Evolutionary conservation across 1,284 basidiomycete genomes (phyloP), one percentile per base, ranked within the genome.

Genomic region (Coniophora puteana): DNA sequence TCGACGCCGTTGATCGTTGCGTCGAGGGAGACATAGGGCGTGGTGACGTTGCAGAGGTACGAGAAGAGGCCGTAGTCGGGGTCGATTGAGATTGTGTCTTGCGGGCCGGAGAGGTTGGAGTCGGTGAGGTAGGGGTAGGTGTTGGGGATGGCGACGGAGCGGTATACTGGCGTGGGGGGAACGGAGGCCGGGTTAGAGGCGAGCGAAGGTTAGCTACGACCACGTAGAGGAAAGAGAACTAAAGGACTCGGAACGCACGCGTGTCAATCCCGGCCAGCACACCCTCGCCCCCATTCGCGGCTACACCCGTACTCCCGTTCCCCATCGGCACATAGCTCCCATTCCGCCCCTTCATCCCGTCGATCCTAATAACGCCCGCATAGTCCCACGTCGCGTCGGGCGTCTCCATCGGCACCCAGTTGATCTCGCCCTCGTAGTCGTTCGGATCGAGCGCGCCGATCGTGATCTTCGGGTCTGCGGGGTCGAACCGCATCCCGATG

Each of bases 391-490:
- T 40, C 4, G 45, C 38, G 36, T 54, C 47, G 3, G 57, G 59
- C 4, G 8, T 38, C 29, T 49, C 43, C n/a, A 60, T 34, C 24
- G 45, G 45, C 16, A 62, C 55, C 54, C 62, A 59, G 24, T 61
- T 59, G 21, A 62, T 61, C 8, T 46, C 48, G 25, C 61, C 58
- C 43, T 61, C 51, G 14, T 62, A 62, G 22, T 59, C 60, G 10
- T 56, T 54, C 13, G 55, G 61, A 25, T 63, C 59, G 7, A 59
- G 59, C 2, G 55, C 55, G 1, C 61, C 58, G 24, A 62, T 55
- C 8, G 58, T 62, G 17, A 59, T 21, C 30, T 52, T 62, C 4
- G 59, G 55, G n/a, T 59, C 48, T 8, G 14, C 34, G 22, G 51
- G 48, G 38, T 62, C 57, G 21, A 61, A 61, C 8, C 57, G 47